Base-by-base conservation (phyloP, 2,329 filamentous ascomycete genomes). In the Arthrinium puccinioides region DNA sequence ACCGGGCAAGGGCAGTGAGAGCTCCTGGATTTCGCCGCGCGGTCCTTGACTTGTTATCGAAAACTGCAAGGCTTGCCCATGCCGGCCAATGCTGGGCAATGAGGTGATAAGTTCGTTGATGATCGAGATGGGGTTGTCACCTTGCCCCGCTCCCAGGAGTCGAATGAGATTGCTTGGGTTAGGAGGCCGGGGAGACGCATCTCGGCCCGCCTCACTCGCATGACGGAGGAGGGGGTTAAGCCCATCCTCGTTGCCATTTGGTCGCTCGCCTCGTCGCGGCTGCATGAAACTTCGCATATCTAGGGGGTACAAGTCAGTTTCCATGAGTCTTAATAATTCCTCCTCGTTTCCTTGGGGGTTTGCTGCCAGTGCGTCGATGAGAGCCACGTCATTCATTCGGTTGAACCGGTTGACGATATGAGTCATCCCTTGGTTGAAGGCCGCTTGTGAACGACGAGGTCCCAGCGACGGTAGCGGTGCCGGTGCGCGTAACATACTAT, bases 191-290 rank as follows among this genome's bases (percentile, higher is more conserved):
- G 73, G 67, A 8, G 68, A 52, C 23, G 53, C 53, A 14, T 78
- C 71, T 39, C 64, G 63, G 18, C 54, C 58, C 19, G 61, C 51
- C 16, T 65, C 62, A 32, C 55, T 60, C 31, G 61, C 60, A 39
- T 86, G 82, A 46, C 88, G 83, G 37, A 97, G 76, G 10, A 97
- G 70, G 29, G 90, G 90, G 53, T 97, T 96, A 16, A 80, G 72
- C 4, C 87, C 88, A 55, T 96, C 89, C 46, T 95, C 87, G 23
- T 74, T 71, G 20, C 70, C 70, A 39, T 74, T 70, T 36, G 74
- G 63, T 21, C 73, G 66, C 32, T 69, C 69, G 37, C 72, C 59
- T 39, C 76, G 69, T 49, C 79, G 72, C 7, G 65, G 61, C 43
- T 69, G 62, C 46, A 75, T 67, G 61, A 66, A 59, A 18, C 61